Evolutionary conservation across 345 rosid genomes (phyloP), one percentile per base, ranked within the genome.

Genomic region (Carallia pectinifolia): DNA sequence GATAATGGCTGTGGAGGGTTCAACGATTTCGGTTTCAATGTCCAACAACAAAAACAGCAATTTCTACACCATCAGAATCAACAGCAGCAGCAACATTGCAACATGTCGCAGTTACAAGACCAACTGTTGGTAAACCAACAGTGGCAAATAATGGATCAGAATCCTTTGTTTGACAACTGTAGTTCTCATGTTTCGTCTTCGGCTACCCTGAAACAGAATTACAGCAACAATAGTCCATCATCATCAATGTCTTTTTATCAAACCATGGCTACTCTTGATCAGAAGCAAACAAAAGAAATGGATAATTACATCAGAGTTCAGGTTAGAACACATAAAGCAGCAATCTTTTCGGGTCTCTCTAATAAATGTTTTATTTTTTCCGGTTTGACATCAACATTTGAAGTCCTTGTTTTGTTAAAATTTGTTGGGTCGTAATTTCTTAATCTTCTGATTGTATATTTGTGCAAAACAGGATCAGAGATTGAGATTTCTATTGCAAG

Each of bases 251-350:
- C 61, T 33, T 58, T 10, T 16, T 64, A 78, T 40, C 81, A 75
- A 37, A 60, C n/a, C 59, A 23, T 82, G 61, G 77, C 63, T 56
- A 64, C 75, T 53, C 73, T 69, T 5, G 77, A 77, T 29, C 85
- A 84, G 72, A 86, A 81, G 36, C 92, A 93, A 68, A 77, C 52
- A 23, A 88, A 75, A 58, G 97, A 85, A 73, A 76, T 88, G 53
- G 90, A 91, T 69, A 83, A 80, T 58, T 85, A 78, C 53, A 81
- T 91, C 67, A 84, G 70, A 70, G 50, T 76, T 31, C 97, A 93
- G 98, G 98, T 93, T 58, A 27, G 62, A 12, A 15, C 33, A 30
- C 60, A 27, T 27, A 15, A 6, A 56, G 6, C 16, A 56, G 6
- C 16, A 19, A 56, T 56, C 33, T 56, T 2, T 56, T 0, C 3